Conservation (phyloP, 129 eudicot species). For the Flaveria trinervia region DNA sequence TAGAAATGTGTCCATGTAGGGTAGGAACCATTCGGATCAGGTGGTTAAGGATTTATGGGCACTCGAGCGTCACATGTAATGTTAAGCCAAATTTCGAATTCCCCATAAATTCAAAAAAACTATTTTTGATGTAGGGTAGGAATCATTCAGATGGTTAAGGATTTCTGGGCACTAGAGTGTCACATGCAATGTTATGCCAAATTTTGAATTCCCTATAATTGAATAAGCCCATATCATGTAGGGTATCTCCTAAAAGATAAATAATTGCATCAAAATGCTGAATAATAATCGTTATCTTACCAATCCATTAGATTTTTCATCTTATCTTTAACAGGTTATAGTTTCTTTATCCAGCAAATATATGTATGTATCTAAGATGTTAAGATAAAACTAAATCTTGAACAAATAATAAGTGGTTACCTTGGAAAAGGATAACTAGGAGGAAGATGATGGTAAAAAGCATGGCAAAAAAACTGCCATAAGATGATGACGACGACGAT, state of each 20-base stretch:
- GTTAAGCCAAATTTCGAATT: slow-evolving; percentile 30
- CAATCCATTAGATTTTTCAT: slow-evolving; percentile 14
- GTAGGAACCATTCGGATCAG: slow-evolving; percentile 19
- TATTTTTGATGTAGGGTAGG: slow-evolving; percentile 31
- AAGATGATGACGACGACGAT: slow-evolving; percentile 43
- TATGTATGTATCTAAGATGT: background rate
- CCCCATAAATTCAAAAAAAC: slow-evolving; percentile 22
- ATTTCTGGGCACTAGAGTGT: slow-evolving; percentile 27
- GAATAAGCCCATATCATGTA: slow-evolving; percentile 29
- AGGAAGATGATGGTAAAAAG: slow-evolving; percentile 62
- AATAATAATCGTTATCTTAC: background rate
- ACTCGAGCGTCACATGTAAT: slow-evolving; percentile 28
- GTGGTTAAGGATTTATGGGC: slow-evolving; percentile 23
- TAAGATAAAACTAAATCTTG: background rate
- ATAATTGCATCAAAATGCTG: background rate
- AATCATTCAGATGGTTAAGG: slow-evolving; percentile 22
- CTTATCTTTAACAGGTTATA: slow-evolving; percentile 5
- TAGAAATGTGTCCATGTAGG: slow-evolving; percentile 30
- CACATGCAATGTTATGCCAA: slow-evolving; percentile 44
- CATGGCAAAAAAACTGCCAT: slow-evolving; percentile 66
- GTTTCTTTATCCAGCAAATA: background rate
- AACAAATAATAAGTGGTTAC: slow-evolving; percentile 28
- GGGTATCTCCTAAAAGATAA: slow-evolving; percentile 15
- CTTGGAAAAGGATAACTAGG: slow-evolving; percentile 67
- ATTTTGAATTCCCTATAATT: slow-evolving; percentile 12